Base-by-base conservation (phyloP, 176 grass and related monocot species). In the Ensete glaucum region DNA sequence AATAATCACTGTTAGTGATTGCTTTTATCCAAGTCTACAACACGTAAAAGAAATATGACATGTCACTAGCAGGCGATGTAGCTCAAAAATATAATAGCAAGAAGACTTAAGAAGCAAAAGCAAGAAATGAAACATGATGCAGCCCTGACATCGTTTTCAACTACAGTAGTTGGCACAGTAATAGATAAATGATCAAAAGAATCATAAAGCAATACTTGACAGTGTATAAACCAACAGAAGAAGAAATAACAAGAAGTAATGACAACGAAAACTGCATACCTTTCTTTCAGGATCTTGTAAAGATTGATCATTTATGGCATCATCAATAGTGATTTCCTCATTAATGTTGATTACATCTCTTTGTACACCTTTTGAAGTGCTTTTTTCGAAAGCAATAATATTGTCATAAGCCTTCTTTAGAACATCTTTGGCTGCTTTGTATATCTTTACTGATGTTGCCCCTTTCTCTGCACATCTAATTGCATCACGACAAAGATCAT, bases 281-380 rank as follows among this genome's bases (percentile, higher is more conserved):
- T 97, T 92, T 82, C 80, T 72, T 85, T 87, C 80, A 75, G 83
- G 88, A 85, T 92, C 87, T 83, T 85, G 83, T 52, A 88, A 83
- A 62, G 83, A 82, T 48, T 83, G 85, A 85, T 92, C 83, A 80
- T 85, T 87, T 69, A 93, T 82, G 2, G 82, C 69, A 73, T 97
- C 93, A 85, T 88, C 81, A 64, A 91, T 76, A 1, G 76, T 91
- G 57, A 97, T 87, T 81, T 93, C 94, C 53, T 97, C 90, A 27
- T 97, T 97, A 55, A 97, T 97, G 71, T 97, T 97, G 76, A 93
- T 97, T 50, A 69, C 82, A 81, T 93, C 90, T 76, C 93, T 85
- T 71, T 92, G 93, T 55, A 70, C 78, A 76, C 62, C 85, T 72
- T 67, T 68, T n/a, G 53, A 72, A 70, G 79, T 52, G 85, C 88